Evolutionary conservation across 2,329 filamentous ascomycete genomes (phyloP), one percentile per base, ranked within the genome.

Genomic region (Fusarium nematophilum): DNA sequence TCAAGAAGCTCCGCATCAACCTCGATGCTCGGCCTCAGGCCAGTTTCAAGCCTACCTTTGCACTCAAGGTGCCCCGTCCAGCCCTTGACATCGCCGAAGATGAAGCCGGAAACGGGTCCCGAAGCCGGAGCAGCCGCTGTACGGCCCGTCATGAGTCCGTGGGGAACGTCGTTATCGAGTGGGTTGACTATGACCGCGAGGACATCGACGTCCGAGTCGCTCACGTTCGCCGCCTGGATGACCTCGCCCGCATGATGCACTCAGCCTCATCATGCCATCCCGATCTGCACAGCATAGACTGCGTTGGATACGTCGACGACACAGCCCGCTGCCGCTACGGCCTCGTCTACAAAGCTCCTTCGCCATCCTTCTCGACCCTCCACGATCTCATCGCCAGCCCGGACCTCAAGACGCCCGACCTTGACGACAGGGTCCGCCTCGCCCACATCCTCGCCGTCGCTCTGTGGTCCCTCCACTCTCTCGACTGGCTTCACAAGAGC

Each of bases 401-500:
- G 9, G 75, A 77, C 51, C 71, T 79, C 52, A 76, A 77, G 34
- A 78, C 78, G 10, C 79, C 78, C 3, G 78, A 80, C 50, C 74
- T 81, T n/a, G 72, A 76, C 47, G 76, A 77, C 50, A 73, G 78
- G 13, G 73, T 81, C 37, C 67, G 62, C 15, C 74, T 82, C 2
- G 80, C 79, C 3, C 68, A 73, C 21, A 78, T 71, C 3, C 73
- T 82, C 15, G 76, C 77, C 23, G 72, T 80, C 14, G 76, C 79
- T 2, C 67, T 81, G 9, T 80, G 78, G 75, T 79, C 79, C 13
- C 76, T 83, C n/a, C 82, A 84, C 64, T 80, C 80, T 1, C 76
- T 84, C 30, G 81, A 83, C 67, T 84, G 81, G 81, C 75, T 84
- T 33, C 82, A 86, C 74, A 86, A 86, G 67, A 83, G 81, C 30